Base-by-base conservation (phyloP, 495 filamentous ascomycete genomes). In the Tuber indicum region DNA sequence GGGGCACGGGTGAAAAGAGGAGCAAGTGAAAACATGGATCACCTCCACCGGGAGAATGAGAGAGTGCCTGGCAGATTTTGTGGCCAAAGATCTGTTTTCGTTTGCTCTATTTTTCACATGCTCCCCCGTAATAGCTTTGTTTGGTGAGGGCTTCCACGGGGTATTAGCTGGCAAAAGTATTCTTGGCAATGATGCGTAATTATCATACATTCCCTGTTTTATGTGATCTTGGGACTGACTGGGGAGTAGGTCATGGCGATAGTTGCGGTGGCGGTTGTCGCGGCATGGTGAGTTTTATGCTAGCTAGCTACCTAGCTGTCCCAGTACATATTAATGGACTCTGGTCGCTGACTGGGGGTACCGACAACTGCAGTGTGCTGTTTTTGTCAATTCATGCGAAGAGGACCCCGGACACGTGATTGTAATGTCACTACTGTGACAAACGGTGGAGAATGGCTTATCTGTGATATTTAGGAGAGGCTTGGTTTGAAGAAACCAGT, bases 221-320 rank as follows among this genome's bases (percentile, higher is more conserved):
- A 36, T 66, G 14, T 36, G 14, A 66, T 12, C 32, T 36, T 66
- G 16, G 26, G 14, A 6, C 58, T 66, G 14, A 66, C 26, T 66
- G 14, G 4, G 9, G 58, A 8, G 32, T 8, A 66, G 58, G 26
- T 66, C 17, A 66, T 66, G 58, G 58, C 2, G 58, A 36, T 36
- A 66, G 26, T 66, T 32, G 58, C 58, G 10, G 58, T 36, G 58
- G 26, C 58, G 2, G 58, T 66, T 19, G 58, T 66, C 32, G 12
- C 58, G 26, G 58, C 58, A 66, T 66, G 58, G 58, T 66, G 58
- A 66, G 58, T 66, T 66, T 66, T 66, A 66, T 66, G 26, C 26
- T 36, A 36, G 26, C 58, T 66, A 66, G 1, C 58, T 36, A 32
- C 32, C 32, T 32, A 66, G 26, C 49, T 66, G 12, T 14, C 58